phyloP scores from a whole-genome alignment of 1,284 basidiomycete genomes.

The Xerocomus amazonicus region DNA sequence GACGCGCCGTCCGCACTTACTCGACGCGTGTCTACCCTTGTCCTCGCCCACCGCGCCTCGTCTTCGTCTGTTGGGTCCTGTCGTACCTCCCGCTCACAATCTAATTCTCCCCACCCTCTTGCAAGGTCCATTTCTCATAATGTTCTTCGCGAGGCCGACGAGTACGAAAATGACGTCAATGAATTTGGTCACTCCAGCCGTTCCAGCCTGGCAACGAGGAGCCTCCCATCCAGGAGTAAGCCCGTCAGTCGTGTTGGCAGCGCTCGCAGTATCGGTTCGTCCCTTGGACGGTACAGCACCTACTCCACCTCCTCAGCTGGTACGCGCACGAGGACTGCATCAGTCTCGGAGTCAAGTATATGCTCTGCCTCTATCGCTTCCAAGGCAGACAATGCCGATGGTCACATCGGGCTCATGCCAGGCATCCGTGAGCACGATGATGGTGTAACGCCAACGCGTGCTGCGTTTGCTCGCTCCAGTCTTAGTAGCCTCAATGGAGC shows the following conservation, averaged over 20 bases:
- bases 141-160: slow-evolving; percentile 31
- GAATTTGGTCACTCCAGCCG: slow-evolving; percentile 24
- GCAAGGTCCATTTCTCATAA: slow-evolving; percentile 34
- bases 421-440: slow-evolving; percentile 31
- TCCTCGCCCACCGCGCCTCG: slow-evolving; percentile 44
- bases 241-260: slow-evolving; percentile 24
- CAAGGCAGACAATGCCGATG: slow-evolving; percentile 12
- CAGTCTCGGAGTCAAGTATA: slow-evolving; percentile 20
- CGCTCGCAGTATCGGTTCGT: slow-evolving; percentile 22
- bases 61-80: slow-evolving; percentile 28
- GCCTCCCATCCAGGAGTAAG: slow-evolving; percentile 25
- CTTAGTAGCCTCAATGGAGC: slow-evolving; percentile 23
- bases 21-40: slow-evolving; percentile 54
- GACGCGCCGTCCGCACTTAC: slow-evolving; percentile 74
- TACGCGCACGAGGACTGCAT: slow-evolving; percentile 12
- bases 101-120: slow-evolving; percentile 24
- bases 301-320: slow-evolving; percentile 21
- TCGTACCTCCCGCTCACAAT: slow-evolving; percentile 14
- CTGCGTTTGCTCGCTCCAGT: slow-evolving; percentile 28
- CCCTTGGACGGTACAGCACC: slow-evolving; percentile 24
- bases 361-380: slow-evolving; percentile 11
- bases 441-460: slow-evolving; percentile 28
- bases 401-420: slow-evolving; percentile 21
- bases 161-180: slow-evolving; percentile 13
- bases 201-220: slow-evolving; percentile 12